Evolutionary conservation across 1,284 basidiomycete genomes (phyloP), one percentile per base, ranked within the genome.

Genomic region (Papiliotrema terrestris): DNA sequence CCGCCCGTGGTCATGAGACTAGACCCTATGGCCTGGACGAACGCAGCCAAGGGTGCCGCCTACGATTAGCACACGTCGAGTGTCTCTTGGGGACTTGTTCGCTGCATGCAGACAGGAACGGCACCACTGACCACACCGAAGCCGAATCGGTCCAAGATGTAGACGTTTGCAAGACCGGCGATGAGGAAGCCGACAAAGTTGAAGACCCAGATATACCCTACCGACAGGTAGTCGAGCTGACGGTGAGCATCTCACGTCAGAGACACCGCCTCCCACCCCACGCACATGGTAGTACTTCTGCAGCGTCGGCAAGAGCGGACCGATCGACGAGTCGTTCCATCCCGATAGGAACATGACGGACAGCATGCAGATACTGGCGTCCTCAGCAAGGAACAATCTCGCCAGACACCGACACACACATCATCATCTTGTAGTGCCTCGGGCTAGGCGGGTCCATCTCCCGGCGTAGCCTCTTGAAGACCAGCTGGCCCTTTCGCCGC

Each of bases 271-370:
- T n/a, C n/a, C 65, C 52, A 72, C 59, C n/a, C 71, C 72, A 59
- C 69, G 57, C 46, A 70, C 68, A 39, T 64, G 36, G 62, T 85
- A 85, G 52, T 80, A 72, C 1, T 68, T 67, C 62, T 84, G 83
- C 19, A 86, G 80, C 2, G 78, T 74, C n/a, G 83, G 84, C 1
- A 85, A 68, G 17, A 85, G 70, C 3, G 84, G 83, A 0, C 84
- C 84, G 15, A 80, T 80, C 8, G 80, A 80, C 1, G 81, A 81
- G 64, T 85, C 84, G 63, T 84, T 85, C 83, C 83, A 85, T 8
- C 84, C 84, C 5, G 76, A 72, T 14, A 83, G 47, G 49, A 74
- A 71, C 70, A 73, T 73, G 42, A 69, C 65, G 38, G 66, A 49
- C 56, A 68, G 73, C 11, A 72, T 52, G 0, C 66, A 61, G 3